These are phyloP conservation scores for Leccinum broughii DNA, from an alignment of 768 basidiomycete genomes.

Conservation along the genomic window DNA sequence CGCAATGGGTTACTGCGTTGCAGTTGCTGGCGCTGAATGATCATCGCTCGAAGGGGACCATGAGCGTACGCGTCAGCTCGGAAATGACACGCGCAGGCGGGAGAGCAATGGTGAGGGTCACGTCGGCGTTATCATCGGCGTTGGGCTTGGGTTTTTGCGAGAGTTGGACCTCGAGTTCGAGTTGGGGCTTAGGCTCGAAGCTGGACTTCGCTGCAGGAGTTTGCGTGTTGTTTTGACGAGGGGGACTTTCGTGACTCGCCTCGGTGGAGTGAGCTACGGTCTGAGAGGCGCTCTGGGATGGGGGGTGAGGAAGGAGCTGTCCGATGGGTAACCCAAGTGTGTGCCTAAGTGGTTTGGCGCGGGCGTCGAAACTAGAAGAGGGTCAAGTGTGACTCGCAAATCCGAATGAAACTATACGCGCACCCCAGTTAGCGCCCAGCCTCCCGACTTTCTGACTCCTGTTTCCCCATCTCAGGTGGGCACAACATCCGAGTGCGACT, in stretches of 20 bases:
- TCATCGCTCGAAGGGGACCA: too few species aligned
- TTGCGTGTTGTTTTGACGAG: too few species aligned
- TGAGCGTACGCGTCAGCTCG: conserved; percentile 18
- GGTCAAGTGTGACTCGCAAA: neutral
- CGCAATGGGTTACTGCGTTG: too few species aligned
- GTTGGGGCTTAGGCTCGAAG: too few species aligned
- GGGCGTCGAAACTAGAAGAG: conserved; percentile 6
- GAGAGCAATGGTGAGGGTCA: conserved; percentile 11
- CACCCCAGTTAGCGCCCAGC: neutral
- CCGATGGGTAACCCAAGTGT: conserved; percentile 38
- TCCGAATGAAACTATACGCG: too few species aligned
- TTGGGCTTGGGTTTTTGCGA: too few species aligned
- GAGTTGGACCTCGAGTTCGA: too few species aligned
- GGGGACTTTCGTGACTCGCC: conserved; percentile 14
- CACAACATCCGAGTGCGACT: conserved; percentile 43
- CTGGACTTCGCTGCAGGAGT: neutral
- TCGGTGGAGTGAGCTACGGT: conserved; percentile 19
- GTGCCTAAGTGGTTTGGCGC: neutral
- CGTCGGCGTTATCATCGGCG: conserved; percentile 5
- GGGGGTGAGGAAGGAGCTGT: conserved; percentile 51
- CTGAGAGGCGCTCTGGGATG: conserved; percentile 24
- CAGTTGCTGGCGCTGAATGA: too few species aligned
- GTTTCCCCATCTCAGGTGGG: conserved; percentile 65
- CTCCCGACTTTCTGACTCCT: conserved; percentile 37
- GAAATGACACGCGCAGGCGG: conserved; percentile 31